phyloP scores from a whole-genome alignment of 257 asterid genomes.

The Solanum ahanhuiri region DNA sequence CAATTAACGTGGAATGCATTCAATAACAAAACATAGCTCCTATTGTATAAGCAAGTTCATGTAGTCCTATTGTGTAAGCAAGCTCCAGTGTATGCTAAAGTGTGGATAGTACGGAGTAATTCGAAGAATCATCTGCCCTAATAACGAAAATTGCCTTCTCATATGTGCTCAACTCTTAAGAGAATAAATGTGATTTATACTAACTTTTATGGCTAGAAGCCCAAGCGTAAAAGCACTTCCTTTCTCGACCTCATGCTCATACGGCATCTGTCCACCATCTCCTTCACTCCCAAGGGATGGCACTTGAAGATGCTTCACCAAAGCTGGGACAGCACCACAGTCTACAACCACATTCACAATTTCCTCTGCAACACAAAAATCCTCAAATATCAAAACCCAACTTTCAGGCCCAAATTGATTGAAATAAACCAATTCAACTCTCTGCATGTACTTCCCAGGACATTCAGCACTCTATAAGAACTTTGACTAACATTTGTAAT shows the following conservation, averaged over 20 bases:
- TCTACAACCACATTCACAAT: slow-evolving; percentile 77
- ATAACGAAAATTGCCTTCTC: not conserved
- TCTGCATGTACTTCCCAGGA: not conserved
- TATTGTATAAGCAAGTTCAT: not conserved
- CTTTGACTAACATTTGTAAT: not conserved
- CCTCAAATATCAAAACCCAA: slow-evolving; percentile 14
- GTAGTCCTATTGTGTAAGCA: not conserved
- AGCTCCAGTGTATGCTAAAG: not conserved
- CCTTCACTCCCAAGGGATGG: slow-evolving; percentile 41
- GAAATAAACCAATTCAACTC: not conserved
- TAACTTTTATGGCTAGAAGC: slow-evolving; percentile 90
- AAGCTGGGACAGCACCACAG: slow-evolving; percentile 80
- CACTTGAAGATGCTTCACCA: slow-evolving; percentile 74
- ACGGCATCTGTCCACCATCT: slow-evolving; percentile 31
- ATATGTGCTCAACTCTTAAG: not conserved
- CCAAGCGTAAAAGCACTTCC: slow-evolving; percentile 98
- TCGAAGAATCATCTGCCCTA: not conserved
- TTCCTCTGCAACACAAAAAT: slow-evolving; percentile 62
- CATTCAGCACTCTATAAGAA: not conserved
- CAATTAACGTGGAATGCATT: not conserved
- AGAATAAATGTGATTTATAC: not conserved
- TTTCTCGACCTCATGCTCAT: slow-evolving; percentile 95
- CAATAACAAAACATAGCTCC: not conserved
- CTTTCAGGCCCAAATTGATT: not conserved
- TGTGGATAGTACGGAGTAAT: not conserved